These are phyloP conservation scores for Oryza glaberrima DNA, from an alignment of 176 grass and related monocot species.

Conservation along the genomic window DNA sequence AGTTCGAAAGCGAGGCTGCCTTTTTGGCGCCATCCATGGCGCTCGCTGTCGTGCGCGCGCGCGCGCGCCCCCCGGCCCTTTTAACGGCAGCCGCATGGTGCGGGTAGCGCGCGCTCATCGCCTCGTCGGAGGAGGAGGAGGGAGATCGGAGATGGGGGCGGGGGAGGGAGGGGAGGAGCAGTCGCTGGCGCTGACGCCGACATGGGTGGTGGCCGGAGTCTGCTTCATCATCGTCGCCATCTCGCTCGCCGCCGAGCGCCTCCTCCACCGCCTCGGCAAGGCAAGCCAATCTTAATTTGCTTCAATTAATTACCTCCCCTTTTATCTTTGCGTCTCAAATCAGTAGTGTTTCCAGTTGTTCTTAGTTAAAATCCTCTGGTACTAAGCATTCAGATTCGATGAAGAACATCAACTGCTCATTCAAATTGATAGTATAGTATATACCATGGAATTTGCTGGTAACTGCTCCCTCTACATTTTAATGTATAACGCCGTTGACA, in stretches of 20 bases:
- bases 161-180: not conserved
- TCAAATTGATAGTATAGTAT: not conserved
- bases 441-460: not conserved
- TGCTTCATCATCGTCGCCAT: slow-evolving; percentile 66
- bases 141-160: slow-evolving; percentile 1
- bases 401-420: not conserved
- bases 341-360: too few species aligned
- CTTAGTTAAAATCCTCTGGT: too few species aligned
- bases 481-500: too few species aligned
- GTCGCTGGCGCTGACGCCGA: slow-evolving; percentile 60
- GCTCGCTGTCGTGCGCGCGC: not conserved
- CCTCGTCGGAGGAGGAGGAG: not conserved
- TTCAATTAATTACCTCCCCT: too few species aligned
- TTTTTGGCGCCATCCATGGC: not conserved
- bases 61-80: not conserved
- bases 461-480: not conserved
- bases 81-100: slow-evolving; percentile 30
- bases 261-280: slow-evolving; percentile 78
- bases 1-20: not conserved
- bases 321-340: too few species aligned
- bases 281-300: not conserved
- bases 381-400: not conserved
- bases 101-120: not conserved
- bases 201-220: slow-evolving; percentile 64
- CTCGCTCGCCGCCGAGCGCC: slow-evolving; percentile 60